phyloP scores from a whole-genome alignment of 345 rosid genomes.

The Diplotaxis tenuifolia region DNA sequence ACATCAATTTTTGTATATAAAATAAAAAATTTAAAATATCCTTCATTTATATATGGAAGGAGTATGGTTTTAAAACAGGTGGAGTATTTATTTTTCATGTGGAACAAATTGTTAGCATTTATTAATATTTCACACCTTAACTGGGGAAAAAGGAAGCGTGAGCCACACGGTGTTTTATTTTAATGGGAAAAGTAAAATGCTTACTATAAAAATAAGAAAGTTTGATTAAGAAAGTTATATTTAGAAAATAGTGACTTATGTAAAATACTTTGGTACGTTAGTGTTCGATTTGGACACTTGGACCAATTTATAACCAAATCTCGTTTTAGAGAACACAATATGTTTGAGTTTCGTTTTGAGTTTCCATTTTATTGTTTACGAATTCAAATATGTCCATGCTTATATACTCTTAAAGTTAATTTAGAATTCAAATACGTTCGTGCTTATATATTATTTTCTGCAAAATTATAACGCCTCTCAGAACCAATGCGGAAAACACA shows the following conservation, averaged over 20 bases:
- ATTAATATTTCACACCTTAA: background rate
- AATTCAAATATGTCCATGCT: too few species aligned
- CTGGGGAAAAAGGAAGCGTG: slow-evolving; percentile 28
- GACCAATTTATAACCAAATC: background rate
- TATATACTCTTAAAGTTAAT: background rate
- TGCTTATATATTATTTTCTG: background rate
- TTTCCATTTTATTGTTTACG: background rate
- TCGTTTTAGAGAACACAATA: too few species aligned
- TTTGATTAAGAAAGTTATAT: background rate
- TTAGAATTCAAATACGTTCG: background rate
- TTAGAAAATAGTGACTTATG: background rate
- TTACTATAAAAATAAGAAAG: background rate
- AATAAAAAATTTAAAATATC: too few species aligned
- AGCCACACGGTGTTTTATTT: slow-evolving; percentile 22
- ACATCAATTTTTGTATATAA: too few species aligned
- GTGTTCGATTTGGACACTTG: slow-evolving; percentile 10
- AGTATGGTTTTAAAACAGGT: too few species aligned
- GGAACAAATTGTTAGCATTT: background rate
- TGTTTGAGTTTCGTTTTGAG: background rate
- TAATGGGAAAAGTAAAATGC: slow-evolving; percentile 13
- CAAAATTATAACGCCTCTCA: too few species aligned
- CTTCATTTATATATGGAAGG: too few species aligned
- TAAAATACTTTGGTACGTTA: slow-evolving; percentile 27
- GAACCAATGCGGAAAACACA: too few species aligned
- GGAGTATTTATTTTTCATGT: background rate